Evolutionary conservation across 768 basidiomycete genomes (phyloP).

Genomic region (Mycena vulgaris): DNA sequence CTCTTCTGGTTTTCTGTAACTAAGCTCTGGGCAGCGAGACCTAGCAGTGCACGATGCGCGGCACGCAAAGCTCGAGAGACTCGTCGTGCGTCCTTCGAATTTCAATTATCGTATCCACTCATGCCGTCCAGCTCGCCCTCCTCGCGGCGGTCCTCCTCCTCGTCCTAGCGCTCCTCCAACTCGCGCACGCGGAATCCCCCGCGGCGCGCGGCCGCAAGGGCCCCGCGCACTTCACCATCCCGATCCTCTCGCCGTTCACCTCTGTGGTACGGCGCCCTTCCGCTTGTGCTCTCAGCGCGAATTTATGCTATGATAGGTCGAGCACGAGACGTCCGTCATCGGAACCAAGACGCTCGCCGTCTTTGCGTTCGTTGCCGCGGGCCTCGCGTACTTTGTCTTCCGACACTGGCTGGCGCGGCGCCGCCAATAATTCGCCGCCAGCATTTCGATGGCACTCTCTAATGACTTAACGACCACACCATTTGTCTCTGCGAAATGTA

Average conservation of each 20-base stretch:
- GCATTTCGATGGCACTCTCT: not conserved
- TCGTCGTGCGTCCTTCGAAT: conserved; percentile 60
- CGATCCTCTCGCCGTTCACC: conserved; percentile 83
- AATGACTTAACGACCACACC: not conserved
- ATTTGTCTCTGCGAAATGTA: not conserved
- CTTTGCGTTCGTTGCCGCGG: conserved; percentile 56
- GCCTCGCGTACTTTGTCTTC: conserved; percentile 59
- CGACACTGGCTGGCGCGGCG: conserved; percentile 56
- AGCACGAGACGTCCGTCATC: conserved; percentile 78
- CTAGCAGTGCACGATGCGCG: conserved; percentile 62
- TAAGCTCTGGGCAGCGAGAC: conserved; percentile 58
- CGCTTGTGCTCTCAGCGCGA: not conserved
- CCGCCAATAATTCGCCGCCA: conserved; percentile 8
- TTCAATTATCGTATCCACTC: not conserved
- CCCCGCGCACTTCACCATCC: conserved; percentile 81
- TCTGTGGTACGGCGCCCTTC: conserved; percentile 69
- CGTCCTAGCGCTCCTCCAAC: conserved; percentile 53
- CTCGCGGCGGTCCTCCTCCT: conserved; percentile 53
- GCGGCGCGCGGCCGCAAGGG: conserved; percentile 42
- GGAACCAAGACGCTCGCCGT: conserved; percentile 63
- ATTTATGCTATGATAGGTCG: conserved; percentile 65
- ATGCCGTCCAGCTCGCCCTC: conserved; percentile 49
- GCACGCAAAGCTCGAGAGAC: conserved; percentile 64
- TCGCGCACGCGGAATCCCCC: conserved; percentile 50
- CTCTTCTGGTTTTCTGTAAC: not conserved